Base-by-base conservation (phyloP, 108 stramenopile species). In the Cylindrotheca closterium region DNA sequence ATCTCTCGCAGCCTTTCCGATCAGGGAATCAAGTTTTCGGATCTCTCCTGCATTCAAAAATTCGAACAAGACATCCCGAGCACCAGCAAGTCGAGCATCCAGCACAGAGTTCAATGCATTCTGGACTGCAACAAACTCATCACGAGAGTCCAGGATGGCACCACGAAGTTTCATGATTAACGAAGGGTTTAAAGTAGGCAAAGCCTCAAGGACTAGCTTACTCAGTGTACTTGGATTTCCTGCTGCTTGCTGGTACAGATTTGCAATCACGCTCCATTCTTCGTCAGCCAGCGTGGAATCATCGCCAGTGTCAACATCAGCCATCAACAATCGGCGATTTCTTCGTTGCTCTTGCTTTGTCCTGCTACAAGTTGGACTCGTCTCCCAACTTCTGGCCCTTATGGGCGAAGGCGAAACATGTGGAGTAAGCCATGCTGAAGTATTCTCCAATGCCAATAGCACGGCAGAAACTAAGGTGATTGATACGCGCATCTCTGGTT, bases 31-130 rank as follows among this genome's bases (percentile, higher is more conserved):
- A 24, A 93, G 60, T 66, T 93, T 93, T 8, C 88, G 86, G 37
- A 93, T 77, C 56, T 93, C 92, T 8, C 92, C 92, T 52, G 84
- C 82, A 24, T 80, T 71, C 52, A 93, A 64, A 3, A 93, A 61
- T 12, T 65, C 58, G 1, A 60, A 58, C n/a, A 93, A 63, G 3
- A 84, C 63, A 32, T 75, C 69, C 12, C 84, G 78, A 22, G 85
- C 92, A 24, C 63, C 56, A 22, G 70, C 57, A 10, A 93, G 66
- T 26, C 70, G 82, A 19, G 45, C 67, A 51, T 89, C 81, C 29
- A 89, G 57, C 4, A 93, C 68, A 29, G 51, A 54, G 28, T 70
- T 60, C n/a, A 93, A 62, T 18, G 81, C 73, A 22, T 37, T 54
- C 24, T 86, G 73, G 7, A 93, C 60, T 25, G 52, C 64, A 32